A percentile compares a stretch with the other conserved stretches of the same genome.
phyloP scores from a whole-genome alignment of 116 monocot genomes.

The Cymodocea nodosa region DNA sequence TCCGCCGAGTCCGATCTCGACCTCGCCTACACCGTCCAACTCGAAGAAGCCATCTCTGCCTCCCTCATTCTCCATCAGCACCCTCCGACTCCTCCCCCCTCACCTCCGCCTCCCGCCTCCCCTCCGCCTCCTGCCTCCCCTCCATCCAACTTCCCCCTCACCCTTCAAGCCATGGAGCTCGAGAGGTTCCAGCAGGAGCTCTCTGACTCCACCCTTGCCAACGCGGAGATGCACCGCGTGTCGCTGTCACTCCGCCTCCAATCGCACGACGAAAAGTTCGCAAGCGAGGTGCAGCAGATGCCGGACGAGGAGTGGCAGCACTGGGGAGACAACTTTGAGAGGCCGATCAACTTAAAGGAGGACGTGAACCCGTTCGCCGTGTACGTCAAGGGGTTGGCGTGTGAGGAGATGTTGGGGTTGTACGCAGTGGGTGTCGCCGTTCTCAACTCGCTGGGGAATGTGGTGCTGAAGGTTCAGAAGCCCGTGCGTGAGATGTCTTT shows the following conservation, averaged over 20 bases:
- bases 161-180: constrained; percentile 41
- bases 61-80: constrained; percentile 29
- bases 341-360: constrained; percentile 23
- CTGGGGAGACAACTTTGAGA: constrained; percentile 49
- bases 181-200: constrained; percentile 33
- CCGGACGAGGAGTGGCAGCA: constrained; percentile 57
- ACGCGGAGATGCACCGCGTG: constrained; percentile 25
- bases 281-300: constrained; percentile 46
- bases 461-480: constrained; percentile 70
- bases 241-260: constrained; percentile 20
- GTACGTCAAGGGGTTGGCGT: constrained; percentile 71
- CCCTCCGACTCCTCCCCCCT: constrained; percentile 7
- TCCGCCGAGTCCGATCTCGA: constrained; percentile 53
- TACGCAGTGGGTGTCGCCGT: constrained; percentile 43
- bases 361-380: constrained; percentile 39
- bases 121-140: background rate
- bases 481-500: constrained; percentile 10
- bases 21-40: constrained; percentile 59
- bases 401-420: constrained; percentile 9
- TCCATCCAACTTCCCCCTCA: constrained; percentile 7
- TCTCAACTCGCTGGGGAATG: constrained; percentile 33
- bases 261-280: constrained; percentile 56
- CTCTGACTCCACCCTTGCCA: constrained; percentile 19
- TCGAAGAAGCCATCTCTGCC: constrained; percentile 60
- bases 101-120: constrained; percentile 2